A percentile compares a stretch with the other conserved stretches of the same genome.
Evolutionary conservation across 108 stramenopile species (phyloP).

Genomic region (Conticribra weissflogii): DNA sequence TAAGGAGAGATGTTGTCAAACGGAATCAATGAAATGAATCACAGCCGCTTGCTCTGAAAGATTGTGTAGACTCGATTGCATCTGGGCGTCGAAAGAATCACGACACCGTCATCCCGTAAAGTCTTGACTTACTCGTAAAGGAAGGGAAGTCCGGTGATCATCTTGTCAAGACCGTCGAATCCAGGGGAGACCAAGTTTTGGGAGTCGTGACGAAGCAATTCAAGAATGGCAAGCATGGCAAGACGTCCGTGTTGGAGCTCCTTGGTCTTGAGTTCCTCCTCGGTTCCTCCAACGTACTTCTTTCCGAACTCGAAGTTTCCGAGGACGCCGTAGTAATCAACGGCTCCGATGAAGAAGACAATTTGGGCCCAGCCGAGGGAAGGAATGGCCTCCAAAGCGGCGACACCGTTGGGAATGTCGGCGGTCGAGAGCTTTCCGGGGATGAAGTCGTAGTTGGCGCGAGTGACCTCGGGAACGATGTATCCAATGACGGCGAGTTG

Average conservation of each 20-base stretch:
- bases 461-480: conserved; percentile 28
- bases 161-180: conserved; percentile 32
- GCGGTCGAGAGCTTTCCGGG: conserved; percentile 69
- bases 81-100: no score
- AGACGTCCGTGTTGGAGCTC: conserved; percentile 41
- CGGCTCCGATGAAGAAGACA: conserved; percentile 73
- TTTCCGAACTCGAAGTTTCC: conserved; percentile 69
- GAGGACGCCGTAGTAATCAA: conserved; percentile 65
- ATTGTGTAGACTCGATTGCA: no score
- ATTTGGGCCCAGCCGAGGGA: conserved; percentile 80
- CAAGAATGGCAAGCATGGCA: conserved; percentile 34
- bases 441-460: conserved; percentile 43
- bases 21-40: no score
- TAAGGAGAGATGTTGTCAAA: no score
- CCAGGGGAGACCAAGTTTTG: conserved; percentile 25
- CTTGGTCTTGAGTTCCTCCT: conserved; percentile 33
- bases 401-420: conserved; percentile 67
- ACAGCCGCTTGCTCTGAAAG: no score
- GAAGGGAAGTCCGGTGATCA: conserved; percentile 46
- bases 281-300: conserved; percentile 40
- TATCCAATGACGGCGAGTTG: conserved; percentile 90
- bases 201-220: conserved; percentile 39
- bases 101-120: no score
- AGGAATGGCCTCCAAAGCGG: conserved; percentile 52
- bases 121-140: conserved; percentile 20